Evolutionary conservation across 2,329 filamentous ascomycete genomes (phyloP).

Genomic region (Cordyceps militaris): DNA sequence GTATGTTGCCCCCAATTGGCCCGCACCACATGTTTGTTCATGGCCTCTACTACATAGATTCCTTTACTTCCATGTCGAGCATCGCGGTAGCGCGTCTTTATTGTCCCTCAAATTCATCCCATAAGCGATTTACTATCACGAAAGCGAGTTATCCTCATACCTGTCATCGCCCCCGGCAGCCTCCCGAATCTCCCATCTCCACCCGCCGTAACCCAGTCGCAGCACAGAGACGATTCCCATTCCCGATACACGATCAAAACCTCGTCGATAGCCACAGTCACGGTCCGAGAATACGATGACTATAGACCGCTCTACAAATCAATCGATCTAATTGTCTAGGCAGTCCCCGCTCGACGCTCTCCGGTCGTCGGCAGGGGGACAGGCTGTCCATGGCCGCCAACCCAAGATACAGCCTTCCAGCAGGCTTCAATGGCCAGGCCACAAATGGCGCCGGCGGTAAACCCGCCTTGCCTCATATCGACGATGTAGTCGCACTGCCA

Average conservation of each 20-base stretch:
- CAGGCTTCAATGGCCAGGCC: slow-evolving; percentile 18
- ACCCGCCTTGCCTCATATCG: slow-evolving; percentile 43
- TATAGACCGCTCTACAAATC: background rate
- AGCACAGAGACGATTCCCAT: background rate
- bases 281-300: background rate
- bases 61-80: background rate
- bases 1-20: slow-evolving; percentile 4
- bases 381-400: slow-evolving; percentile 25
- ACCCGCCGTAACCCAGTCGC: background rate
- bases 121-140: background rate
- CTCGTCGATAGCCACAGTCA: background rate
- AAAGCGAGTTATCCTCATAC: background rate
- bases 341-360: slow-evolving; percentile 4
- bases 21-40: slow-evolving; percentile 6
- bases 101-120: background rate
- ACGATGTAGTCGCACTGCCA: slow-evolving; percentile 42
- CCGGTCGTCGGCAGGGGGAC: slow-evolving; percentile 19
- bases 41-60: background rate
- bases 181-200: background rate
- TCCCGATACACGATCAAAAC: background rate
- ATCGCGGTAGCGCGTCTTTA: background rate
- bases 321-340: background rate
- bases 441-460: slow-evolving; percentile 15
- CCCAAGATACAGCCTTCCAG: slow-evolving; percentile 24
- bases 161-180: background rate